Percentiles rank a stretch among this genome's conserved stretches.
phyloP scores from a whole-genome alignment of 768 basidiomycete species.

The Rhodocollybia butyracea region DNA sequence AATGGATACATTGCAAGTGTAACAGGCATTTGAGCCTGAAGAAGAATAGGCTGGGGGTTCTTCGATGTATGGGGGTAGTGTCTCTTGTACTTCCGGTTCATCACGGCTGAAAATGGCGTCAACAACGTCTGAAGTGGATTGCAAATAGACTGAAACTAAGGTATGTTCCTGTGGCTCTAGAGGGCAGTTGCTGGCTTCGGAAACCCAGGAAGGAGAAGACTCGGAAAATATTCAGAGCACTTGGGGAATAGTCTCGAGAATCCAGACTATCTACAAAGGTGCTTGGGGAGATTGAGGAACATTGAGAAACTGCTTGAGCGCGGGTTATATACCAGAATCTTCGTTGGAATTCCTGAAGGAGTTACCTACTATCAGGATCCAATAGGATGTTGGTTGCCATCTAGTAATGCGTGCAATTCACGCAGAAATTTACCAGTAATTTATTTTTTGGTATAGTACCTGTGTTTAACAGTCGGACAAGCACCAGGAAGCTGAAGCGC shows the following conservation, averaged over 20 bases:
- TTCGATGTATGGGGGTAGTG: slow-evolving; percentile 7
- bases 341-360: no score
- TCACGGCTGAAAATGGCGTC: not conserved
- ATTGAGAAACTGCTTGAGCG: not conserved
- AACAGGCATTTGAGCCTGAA: slow-evolving; percentile 3
- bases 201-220: slow-evolving; percentile 13
- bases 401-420: not conserved
- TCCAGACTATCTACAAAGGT: no score
- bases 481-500: no score
- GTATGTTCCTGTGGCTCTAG: not conserved
- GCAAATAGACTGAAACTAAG: not conserved
- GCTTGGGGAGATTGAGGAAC: slow-evolving; percentile 8
- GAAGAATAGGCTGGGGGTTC: slow-evolving; percentile 5
- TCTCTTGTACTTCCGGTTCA: not conserved
- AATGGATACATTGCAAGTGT: slow-evolving; percentile 32
- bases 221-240: slow-evolving; percentile 15
- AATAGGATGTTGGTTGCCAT: not conserved
- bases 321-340: slow-evolving; percentile 2
- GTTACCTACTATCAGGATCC: no score
- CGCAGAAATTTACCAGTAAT: not conserved
- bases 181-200: slow-evolving; percentile 11
- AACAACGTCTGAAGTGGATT: not conserved
- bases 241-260: no score
- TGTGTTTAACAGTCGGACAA: no score
- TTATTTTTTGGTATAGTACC: no score